Conservation (phyloP, 2,329 filamentous ascomycete genomes). For the Paraconiothyrium sp. region DNA sequence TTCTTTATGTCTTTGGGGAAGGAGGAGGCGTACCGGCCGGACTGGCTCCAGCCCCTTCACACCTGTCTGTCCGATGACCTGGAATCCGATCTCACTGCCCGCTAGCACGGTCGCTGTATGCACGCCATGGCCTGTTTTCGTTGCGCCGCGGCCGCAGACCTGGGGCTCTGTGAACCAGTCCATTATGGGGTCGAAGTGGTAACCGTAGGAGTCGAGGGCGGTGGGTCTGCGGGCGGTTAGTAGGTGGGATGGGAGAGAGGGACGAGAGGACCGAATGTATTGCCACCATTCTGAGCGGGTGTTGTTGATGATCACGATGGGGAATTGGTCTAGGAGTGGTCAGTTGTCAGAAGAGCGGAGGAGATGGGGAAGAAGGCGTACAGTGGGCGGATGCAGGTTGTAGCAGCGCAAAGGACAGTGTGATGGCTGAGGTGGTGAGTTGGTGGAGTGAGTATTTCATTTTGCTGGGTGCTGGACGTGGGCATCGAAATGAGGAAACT, state of each 20-base stretch:
- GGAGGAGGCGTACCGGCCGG: not conserved
- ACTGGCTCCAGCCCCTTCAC: not conserved
- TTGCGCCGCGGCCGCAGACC: conserved; percentile 4
- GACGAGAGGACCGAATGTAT: not conserved
- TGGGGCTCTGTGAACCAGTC: conserved; percentile 3
- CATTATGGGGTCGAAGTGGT: not conserved
- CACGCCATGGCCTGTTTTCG: not conserved
- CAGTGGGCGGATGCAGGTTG: not conserved
- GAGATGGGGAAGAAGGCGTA: not conserved
- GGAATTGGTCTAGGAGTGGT: conserved; percentile 3
- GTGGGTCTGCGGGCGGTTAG: not conserved
- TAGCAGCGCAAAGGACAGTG: not conserved
- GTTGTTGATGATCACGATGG: conserved; percentile 4
- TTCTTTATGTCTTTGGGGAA: not conserved
- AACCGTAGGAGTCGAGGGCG: not conserved
- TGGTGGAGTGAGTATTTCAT: conserved; percentile 16
- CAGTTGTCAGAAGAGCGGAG: not conserved
- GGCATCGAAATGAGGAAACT: too few species aligned
- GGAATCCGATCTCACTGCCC: conserved; percentile 13
- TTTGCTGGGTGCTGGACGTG: too few species aligned
- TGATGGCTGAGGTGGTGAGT: not conserved
- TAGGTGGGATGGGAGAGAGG: not conserved
- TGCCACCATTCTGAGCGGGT: conserved; percentile 9
- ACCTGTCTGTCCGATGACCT: not conserved
- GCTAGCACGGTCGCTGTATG: not conserved